Percentiles rank a stretch among this genome's conserved stretches.
Evolutionary conservation across 441 rosid genomes (phyloP).

Genomic region (Populus hybrid): DNA sequence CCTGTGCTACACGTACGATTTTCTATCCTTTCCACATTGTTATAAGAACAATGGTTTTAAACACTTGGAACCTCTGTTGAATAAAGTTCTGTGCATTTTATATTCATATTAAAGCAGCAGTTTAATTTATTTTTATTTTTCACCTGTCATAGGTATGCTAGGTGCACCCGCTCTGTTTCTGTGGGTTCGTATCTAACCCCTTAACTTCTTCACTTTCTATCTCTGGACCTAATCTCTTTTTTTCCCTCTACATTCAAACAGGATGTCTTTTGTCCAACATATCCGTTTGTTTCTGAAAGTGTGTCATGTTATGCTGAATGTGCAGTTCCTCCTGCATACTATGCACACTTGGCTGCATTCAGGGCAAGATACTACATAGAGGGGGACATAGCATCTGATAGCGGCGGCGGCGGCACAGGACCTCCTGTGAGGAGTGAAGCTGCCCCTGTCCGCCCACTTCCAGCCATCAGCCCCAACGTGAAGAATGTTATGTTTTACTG

Average conservation of each 20-base stretch:
- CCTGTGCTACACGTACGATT: neutral
- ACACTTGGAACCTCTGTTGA: neutral
- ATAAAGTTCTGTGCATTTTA: neutral
- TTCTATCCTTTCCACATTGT: neutral
- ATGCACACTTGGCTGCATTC: neutral
- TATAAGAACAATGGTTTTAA: no score
- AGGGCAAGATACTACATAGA: neutral
- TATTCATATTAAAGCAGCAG: neutral
- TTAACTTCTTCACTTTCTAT: neutral
- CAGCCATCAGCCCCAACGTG: neutral
- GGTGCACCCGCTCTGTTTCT: neutral
- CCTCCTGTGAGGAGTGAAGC: neutral
- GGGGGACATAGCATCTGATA: neutral
- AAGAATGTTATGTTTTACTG: conserved; percentile 1
- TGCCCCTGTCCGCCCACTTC: neutral
- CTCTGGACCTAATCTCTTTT: neutral
- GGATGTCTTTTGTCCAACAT: no score
- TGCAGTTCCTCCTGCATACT: conserved; percentile 1
- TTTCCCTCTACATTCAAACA: no score
- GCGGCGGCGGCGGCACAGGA: neutral
- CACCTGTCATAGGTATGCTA: neutral
- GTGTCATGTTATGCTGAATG: neutral
- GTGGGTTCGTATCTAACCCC: neutral
- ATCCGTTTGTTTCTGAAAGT: neutral
- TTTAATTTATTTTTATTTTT: neutral